A percentile compares a stretch with the other conserved stretches of the same genome.
Conservation (phyloP, 2,329 filamentous ascomycete species). For the Epichloe uncinata region DNA sequence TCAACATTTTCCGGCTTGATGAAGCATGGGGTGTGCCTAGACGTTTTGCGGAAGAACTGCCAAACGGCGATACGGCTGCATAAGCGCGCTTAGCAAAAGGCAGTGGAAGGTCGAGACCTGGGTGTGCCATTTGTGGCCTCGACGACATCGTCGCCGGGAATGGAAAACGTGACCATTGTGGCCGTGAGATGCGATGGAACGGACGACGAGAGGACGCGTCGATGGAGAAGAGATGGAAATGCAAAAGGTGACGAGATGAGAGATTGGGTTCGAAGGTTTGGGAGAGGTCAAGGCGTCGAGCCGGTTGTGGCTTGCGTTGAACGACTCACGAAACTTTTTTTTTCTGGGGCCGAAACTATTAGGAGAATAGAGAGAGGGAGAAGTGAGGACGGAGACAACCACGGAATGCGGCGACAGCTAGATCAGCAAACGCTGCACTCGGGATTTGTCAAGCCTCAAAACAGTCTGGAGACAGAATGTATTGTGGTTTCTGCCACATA, state of each 20-base stretch:
- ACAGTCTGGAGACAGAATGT: background rate
- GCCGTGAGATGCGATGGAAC: background rate
- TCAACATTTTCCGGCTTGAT: slow-evolving; percentile 23
- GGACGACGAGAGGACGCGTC: background rate
- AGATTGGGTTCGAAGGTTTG: background rate
- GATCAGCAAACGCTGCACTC: background rate
- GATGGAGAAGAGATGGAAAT: background rate
- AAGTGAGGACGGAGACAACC: background rate
- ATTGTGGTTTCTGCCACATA: background rate
- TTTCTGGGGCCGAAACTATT: background rate
- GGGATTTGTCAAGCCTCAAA: background rate
- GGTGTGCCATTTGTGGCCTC: slow-evolving; percentile 22
- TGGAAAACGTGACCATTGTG: slow-evolving; percentile 25
- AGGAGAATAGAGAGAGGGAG: background rate
- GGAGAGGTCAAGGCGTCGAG: background rate
- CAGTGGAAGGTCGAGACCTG: slow-evolving; percentile 24
- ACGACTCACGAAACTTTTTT: slow-evolving; percentile 4
- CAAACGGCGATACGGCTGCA: slow-evolving; percentile 24
- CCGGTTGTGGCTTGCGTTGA: background rate
- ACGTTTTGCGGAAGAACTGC: slow-evolving; percentile 16
- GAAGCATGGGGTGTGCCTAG: slow-evolving; percentile 25
- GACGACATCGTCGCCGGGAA: slow-evolving; percentile 23
- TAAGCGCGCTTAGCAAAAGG: slow-evolving; percentile 31
- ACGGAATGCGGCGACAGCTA: background rate
- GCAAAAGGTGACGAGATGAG: background rate